phyloP scores from a whole-genome alignment of 2,329 filamentous ascomycete genomes.

The Exophiala calicioides region DNA sequence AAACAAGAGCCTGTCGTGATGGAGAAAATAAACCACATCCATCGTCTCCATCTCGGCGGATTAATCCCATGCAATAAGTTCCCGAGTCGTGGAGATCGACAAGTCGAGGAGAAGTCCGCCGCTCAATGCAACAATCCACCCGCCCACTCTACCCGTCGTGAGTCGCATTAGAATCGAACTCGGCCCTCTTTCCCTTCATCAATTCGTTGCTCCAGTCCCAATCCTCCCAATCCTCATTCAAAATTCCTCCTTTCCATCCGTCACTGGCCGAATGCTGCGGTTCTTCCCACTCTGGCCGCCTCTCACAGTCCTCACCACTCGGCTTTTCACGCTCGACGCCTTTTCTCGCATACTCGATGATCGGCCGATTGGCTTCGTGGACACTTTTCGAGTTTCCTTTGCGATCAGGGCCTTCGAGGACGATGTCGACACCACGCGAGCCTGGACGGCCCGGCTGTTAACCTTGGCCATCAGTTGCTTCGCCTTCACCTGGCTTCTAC shows the following conservation, averaged over 20 bases:
- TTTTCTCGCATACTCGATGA: constrained; percentile 27
- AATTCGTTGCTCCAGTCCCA: background rate
- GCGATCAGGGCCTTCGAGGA: constrained; percentile 24
- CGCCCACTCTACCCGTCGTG: background rate
- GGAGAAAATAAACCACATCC: no score
- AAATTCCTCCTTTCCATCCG: constrained; percentile 6
- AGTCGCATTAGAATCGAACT: constrained; percentile 1
- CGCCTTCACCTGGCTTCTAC: constrained; percentile 24
- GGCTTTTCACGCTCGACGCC: constrained; percentile 26
- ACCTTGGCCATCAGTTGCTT: constrained; percentile 19
- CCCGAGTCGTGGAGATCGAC: no score
- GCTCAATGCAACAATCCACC: background rate
- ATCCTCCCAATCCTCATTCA: constrained; percentile 3
- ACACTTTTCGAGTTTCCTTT: constrained; percentile 11
- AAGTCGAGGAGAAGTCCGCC: constrained; percentile 20
- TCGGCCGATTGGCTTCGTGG: constrained; percentile 8
- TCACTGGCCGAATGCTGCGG: constrained; percentile 19
- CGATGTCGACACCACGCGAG: constrained; percentile 22
- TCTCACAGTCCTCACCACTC: constrained; percentile 26
- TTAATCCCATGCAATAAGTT: no score
- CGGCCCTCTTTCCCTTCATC: constrained; percentile 1
- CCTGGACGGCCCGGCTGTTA: constrained; percentile 18
- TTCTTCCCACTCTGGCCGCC: constrained; percentile 18
- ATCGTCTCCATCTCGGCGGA: no score
- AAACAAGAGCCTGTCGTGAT: no score